A percentile compares a stretch with the other conserved stretches of the same genome.
phyloP scores from a whole-genome alignment of 169 alveolate species.

The Plasmodium adleri region DNA sequence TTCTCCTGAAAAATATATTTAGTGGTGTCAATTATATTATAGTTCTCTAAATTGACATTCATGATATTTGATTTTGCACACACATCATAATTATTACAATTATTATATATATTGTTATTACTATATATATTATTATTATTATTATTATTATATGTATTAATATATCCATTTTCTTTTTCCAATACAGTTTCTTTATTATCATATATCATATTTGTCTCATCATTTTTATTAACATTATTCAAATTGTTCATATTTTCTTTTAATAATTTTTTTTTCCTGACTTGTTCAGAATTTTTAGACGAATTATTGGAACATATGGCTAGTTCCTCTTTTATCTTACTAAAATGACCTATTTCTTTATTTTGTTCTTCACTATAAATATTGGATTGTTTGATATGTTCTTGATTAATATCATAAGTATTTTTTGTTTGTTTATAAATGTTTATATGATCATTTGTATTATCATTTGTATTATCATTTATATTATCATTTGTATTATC shows the following conservation, averaged over 20 bases:
- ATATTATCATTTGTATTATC: background rate
- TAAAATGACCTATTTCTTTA: too few species aligned
- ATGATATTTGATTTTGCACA: conserved; percentile 4
- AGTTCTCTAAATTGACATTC: background rate
- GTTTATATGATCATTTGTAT: background rate
- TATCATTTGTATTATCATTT: background rate
- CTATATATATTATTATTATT: conserved; percentile 9
- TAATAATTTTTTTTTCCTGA: conserved; percentile 41
- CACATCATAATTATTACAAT: background rate
- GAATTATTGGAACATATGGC: too few species aligned
- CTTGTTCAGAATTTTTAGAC: conserved; percentile 22
- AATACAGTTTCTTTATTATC: too few species aligned
- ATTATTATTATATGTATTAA: background rate
- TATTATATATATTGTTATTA: background rate
- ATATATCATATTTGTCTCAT: background rate
- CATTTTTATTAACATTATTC: conserved; percentile 24
- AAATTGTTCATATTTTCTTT: conserved; percentile 33
- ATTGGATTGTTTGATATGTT: too few species aligned
- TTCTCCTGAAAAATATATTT: conserved; percentile 2
- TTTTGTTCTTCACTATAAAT: too few species aligned
- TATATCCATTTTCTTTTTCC: too few species aligned
- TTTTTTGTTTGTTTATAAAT: too few species aligned
- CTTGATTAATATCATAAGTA: too few species aligned
- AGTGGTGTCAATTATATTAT: background rate
- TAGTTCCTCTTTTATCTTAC: too few species aligned